Evolutionary conservation across 257 asterid species (phyloP), one percentile per base, ranked within the genome.

Genomic region (Cinchona pubescens): DNA sequence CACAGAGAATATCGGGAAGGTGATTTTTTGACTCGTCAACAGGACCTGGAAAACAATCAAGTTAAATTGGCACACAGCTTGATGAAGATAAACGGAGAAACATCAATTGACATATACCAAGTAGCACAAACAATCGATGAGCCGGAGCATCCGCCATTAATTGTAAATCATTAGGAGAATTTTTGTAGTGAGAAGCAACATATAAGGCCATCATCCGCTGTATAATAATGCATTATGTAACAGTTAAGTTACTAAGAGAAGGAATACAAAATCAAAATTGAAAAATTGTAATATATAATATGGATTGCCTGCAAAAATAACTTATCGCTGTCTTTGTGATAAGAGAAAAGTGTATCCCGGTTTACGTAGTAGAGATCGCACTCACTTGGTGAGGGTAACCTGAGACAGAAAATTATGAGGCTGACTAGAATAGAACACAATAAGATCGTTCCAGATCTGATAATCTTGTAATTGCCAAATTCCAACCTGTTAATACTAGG

Each of bases 131-230:
- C 88, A 94, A 87, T 84, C 91, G 98, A 88, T 94, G 98, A 37
- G 98, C 98, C 4, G 99, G 99, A 83, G 98, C 98, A 91, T 94
- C 99, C 58, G 99, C 98, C 93, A 94, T 90, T 83, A 94, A 79
- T 81, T 90, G 99, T 80, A 94, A 78, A 87, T 92, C 98, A 83
- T 92, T 89, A 62, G 99, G 99, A 75, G 97, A 88, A 79, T 92
- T 92, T 82, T 92, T 94, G 87, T 90, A 94, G 86, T 94, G 99
- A 79, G 99, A 94, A 62, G 98, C 97, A 86, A 94, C 97, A 83
- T 86, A 91, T 23, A 94, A 90, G 76, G 98, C 96, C 99, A 94
- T 94, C 98, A 94, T 94, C 80, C 98, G 86, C 97, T 94, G 89
- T 79, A 79, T 29, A 86, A 45, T 7, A 86, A 45, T 7, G 53